phyloP scores from a whole-genome alignment of 495 filamentous ascomycete species.

The Penicillium steckii region DNA sequence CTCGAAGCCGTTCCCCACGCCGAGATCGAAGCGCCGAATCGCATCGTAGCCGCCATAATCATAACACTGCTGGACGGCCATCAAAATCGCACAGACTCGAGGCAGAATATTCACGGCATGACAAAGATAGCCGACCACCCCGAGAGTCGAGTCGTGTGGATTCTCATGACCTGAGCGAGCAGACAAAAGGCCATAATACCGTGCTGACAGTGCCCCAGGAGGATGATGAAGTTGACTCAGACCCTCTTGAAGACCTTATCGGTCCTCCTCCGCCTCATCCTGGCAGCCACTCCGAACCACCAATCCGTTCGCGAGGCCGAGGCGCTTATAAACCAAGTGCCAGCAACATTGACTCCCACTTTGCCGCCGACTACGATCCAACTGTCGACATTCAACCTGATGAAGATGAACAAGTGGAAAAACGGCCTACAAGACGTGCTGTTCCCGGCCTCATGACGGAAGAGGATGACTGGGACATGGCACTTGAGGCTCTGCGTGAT shows the following conservation, averaged over 20 bases:
- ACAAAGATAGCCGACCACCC: conserved; percentile 1
- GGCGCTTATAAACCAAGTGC: conserved; percentile 55
- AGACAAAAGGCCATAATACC: neutral
- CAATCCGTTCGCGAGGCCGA: conserved; percentile 70
- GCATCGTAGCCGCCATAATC: conserved; percentile 26
- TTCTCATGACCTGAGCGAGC: neutral
- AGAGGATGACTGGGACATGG: conserved; percentile 77
- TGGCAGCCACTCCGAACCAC: conserved; percentile 20
- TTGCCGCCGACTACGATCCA: conserved; percentile 76
- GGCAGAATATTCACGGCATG: conserved; percentile 7
- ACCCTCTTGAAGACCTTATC: conserved; percentile 75
- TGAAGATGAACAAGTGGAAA: conserved; percentile 35
- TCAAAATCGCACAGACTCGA: conserved; percentile 22
- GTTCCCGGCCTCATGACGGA: conserved; percentile 44
- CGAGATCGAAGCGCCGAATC: conserved; percentile 18
- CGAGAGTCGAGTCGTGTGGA: neutral
- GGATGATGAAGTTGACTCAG: conserved; percentile 53
- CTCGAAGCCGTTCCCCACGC: conserved; percentile 35
- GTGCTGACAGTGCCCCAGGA: neutral
- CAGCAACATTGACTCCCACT: conserved; percentile 78
- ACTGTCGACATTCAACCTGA: conserved; percentile 61
- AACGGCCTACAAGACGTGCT: conserved; percentile 27
- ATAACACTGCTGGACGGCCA: conserved; percentile 29
- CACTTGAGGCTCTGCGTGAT: conserved; percentile 78
- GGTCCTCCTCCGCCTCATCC: conserved; percentile 69